These are phyloP conservation scores for Asclepias syriaca DNA, from an alignment of 257 asterid species.

Conservation along the genomic window DNA sequence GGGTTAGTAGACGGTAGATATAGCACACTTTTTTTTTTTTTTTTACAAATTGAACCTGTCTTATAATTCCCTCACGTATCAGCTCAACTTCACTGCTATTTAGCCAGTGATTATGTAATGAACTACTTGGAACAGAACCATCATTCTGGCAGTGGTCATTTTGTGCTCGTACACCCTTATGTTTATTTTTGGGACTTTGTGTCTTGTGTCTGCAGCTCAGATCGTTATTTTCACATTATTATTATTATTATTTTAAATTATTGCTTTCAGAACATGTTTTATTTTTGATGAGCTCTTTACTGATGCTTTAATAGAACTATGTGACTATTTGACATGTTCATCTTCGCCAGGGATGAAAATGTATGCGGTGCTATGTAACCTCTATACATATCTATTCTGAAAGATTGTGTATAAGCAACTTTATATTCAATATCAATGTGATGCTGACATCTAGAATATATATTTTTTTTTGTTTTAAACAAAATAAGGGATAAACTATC, in stretches of 20 bases:
- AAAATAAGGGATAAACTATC: background rate
- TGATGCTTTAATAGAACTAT: no score
- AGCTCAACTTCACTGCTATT: background rate
- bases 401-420: background rate
- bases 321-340: background rate
- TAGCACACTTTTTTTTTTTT: background rate
- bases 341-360: background rate
- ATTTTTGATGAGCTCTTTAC: no score
- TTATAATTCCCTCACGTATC: background rate
- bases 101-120: background rate
- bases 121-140: background rate
- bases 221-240: background rate
- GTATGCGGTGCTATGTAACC: background rate
- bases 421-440: background rate
- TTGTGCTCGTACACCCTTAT: background rate
- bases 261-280: no score
- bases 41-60: background rate
- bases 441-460: background rate
- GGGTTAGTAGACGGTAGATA: no score
- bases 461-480: background rate
- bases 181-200: background rate
- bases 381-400: background rate
- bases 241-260: background rate
- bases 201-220: background rate
- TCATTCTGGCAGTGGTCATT: background rate